Evolutionary conservation across 163 green algal species (phyloP), one percentile per base, ranked within the genome.

Genomic region (Smithsoniella earleae): DNA sequence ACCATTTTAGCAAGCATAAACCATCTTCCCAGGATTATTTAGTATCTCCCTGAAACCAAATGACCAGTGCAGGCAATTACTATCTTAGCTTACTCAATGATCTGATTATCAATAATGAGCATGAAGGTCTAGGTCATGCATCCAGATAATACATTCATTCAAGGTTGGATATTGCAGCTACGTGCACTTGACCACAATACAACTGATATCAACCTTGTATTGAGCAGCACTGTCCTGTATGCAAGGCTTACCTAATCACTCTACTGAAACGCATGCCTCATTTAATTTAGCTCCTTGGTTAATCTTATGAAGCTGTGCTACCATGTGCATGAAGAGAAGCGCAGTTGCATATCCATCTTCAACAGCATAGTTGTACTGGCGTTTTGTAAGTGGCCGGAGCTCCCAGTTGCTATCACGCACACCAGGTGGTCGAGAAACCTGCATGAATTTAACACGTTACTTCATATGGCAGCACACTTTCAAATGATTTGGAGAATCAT

Each of bases 311-410:
- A 69, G 58, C 58, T 69, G 58, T n/a, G 58, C n/a, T 8, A 69
- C 58, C 58, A 69, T 69, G 58, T 69, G 58, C 58, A 69, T 69
- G 25, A 69, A 69, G 27, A 69, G 58, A 30, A 69, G 27, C 6
- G 58, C 58, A 40, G 58, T 69, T 4, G 58, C 58, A 34, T 69
- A 69, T 3, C 58, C 58, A 69, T 69, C 58, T 31, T 69, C 58
- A 4, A 69, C 58, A n/a, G 58, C 58, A 43, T 69, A 69, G 27
- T 69, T 69, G 2, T 69, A 69, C 25, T 69, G 58, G 20, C 58
- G n/a, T 13, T 69, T 69, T 36, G 58, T 69, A 30, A 69, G 58
- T 28, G 58, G 58, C 18, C 58, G 20, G 30, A 69, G 27, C 25
- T 69, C 58, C 58, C 58, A 69, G 58, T 69, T 69, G 58, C 58